phyloP scores from a whole-genome alignment of 805 yeast species.

The Teunomyces aglyptinius region DNA sequence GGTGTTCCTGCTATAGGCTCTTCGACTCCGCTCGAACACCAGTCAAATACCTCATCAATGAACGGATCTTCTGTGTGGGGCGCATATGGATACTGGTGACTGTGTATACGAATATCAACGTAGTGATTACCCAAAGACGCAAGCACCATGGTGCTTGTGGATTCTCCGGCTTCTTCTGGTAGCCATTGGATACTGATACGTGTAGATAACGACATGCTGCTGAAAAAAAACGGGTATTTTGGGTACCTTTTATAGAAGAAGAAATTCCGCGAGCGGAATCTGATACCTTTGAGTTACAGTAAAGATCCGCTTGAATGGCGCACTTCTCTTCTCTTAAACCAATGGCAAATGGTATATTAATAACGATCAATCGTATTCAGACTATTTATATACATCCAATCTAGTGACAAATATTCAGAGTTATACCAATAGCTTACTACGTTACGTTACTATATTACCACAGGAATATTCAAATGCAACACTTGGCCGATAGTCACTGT shows the following conservation, averaged over 20 bases:
- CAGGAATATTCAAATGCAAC: no score
- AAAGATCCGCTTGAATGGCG: no score
- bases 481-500: neutral
- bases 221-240: no score
- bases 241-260: neutral
- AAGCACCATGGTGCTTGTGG: conserved; percentile 48
- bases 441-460: no score
- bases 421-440: neutral
- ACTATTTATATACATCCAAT: no score
- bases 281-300: no score
- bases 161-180: conserved; percentile 40
- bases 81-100: conserved; percentile 7
- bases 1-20: conserved; percentile 33
- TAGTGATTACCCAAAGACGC: conserved; percentile 44
- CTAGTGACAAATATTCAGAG: neutral
- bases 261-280: neutral
- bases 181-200: conserved; percentile 56
- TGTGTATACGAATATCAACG: conserved; percentile 44
- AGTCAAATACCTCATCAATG: conserved; percentile 43
- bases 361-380: no score
- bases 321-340: no score
- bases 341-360: no score
- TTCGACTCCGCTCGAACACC: conserved; percentile 58
- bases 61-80: neutral
- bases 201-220: conserved; percentile 37